Base-by-base conservation (phyloP, 495 filamentous ascomycete species). In the Xylaria telfairii region DNA sequence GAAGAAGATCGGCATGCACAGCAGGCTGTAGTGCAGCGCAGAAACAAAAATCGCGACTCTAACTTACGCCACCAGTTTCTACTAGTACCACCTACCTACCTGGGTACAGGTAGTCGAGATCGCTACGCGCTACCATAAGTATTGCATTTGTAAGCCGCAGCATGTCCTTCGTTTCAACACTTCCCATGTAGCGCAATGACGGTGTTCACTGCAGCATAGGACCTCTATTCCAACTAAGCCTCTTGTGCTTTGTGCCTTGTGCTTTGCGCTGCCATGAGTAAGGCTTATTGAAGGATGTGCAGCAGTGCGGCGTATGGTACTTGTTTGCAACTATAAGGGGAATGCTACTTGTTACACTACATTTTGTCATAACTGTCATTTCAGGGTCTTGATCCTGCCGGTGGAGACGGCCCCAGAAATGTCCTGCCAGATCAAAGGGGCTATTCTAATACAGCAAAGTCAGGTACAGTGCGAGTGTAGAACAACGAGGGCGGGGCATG, bases 301-400 rank as follows among this genome's bases (percentile, higher is more conserved):
- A 59, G 56, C 56, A 59, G 19, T n/a, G 37, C 56, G 56, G 30
- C 51, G 26, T 30, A 59, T 15, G 32, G 56, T 59, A 59, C 17
- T 21, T 59, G 10, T 39, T 34, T 15, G 4, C 30, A 39, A 17
- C n/a, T 32, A n/a, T 51, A 49, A 26, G 17, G 8, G 12, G 42
- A 51, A 32, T 44, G 37, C 10, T 49, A 39, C 42, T 46, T 32
- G 39, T 34, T 21, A 51, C 21, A 51, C 24, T 42, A 15, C 37
- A 62, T 26, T 41, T 42, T n/a, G 42, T 66, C 47, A 26, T 28
- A 54, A 42, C 64, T 54, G 47, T 54, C 64, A 39, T 54, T 42
- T 66, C 64, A 66, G 64, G 64, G 47, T 66, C 64, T 28, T 42
- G 47, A 54, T 66, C 64, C 32, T 54, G 47, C 54, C 41, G 64